Conservation (phyloP, 2,329 filamentous ascomycete species). For the Gaeumannomyces tritici region DNA sequence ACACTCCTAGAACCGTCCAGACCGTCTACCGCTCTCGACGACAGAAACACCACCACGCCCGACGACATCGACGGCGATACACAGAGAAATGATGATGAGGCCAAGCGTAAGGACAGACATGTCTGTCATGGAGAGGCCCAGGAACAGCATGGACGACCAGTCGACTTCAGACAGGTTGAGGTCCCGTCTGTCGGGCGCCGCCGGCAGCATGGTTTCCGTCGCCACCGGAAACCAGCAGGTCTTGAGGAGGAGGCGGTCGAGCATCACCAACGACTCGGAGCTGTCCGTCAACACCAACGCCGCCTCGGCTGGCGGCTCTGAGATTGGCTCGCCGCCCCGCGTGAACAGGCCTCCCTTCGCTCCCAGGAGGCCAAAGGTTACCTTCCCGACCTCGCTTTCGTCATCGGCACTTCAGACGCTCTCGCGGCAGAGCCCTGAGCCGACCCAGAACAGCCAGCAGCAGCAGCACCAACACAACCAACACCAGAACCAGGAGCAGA, state of each 20-base stretch:
- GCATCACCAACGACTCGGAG: slow-evolving; percentile 1
- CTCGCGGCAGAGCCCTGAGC: too few species aligned
- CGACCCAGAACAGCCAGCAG: neutral
- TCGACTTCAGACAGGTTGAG: neutral
- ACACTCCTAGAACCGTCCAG: neutral
- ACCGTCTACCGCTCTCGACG: neutral
- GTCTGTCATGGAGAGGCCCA: neutral
- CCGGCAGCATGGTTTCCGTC: neutral
- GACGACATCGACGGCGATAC: neutral
- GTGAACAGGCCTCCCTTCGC: neutral
- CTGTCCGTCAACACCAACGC: slow-evolving; percentile 5
- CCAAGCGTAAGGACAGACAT: neutral
- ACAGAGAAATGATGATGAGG: neutral
- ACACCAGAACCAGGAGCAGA: neutral
- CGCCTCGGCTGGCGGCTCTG: slow-evolving; percentile 5
- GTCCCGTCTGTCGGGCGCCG: slow-evolving; percentile 1
- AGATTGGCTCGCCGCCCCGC: neutral
- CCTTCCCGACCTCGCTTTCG: neutral
- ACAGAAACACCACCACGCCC: neutral
- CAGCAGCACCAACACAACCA: neutral
- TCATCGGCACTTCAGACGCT: neutral
- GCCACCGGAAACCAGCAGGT: neutral
- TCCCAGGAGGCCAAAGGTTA: neutral
- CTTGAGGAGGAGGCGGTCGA: neutral
- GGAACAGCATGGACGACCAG: neutral